Evolutionary conservation across 768 basidiomycete genomes (phyloP).

Genomic region (Hydnomerulius pinastri): DNA sequence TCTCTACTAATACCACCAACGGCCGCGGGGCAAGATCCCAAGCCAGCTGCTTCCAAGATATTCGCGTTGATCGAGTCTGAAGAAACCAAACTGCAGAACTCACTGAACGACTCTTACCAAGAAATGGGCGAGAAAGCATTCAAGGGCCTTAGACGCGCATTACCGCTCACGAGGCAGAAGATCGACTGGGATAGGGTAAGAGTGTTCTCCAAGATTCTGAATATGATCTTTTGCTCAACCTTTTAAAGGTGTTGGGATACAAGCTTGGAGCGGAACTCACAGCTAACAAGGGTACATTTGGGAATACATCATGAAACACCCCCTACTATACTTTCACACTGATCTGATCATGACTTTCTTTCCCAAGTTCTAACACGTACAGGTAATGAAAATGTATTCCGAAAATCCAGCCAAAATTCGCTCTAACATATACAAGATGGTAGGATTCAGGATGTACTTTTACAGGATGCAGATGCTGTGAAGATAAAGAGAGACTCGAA

Average conservation of each 20-base stretch:
- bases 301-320: constrained; percentile 23
- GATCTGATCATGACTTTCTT: neutral
- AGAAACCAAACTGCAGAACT: constrained; percentile 76
- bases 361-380: neutral
- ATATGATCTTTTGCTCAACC: neutral
- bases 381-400: constrained; percentile 3
- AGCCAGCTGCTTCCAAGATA: constrained; percentile 64
- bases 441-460: constrained; percentile 1
- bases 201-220: neutral
- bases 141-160: constrained; percentile 83
- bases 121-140: constrained; percentile 94
- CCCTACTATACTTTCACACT: neutral
- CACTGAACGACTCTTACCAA: constrained; percentile 80
- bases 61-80: constrained; percentile 82
- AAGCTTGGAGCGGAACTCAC: constrained; percentile 78
- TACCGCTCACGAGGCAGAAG: constrained; percentile 92
- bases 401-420: neutral
- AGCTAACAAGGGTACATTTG: constrained; percentile 61
- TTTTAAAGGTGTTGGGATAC: constrained; percentile 52
- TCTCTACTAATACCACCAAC: constrained; percentile 65
- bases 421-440: neutral
- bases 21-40: constrained; percentile 51
- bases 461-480: constrained; percentile 5
- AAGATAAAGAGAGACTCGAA: neutral
- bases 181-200: constrained; percentile 93